A percentile compares a stretch with the other conserved stretches of the same genome.
Conservation (phyloP, 805 yeast genomes). For the Barnettozyma californica region DNA sequence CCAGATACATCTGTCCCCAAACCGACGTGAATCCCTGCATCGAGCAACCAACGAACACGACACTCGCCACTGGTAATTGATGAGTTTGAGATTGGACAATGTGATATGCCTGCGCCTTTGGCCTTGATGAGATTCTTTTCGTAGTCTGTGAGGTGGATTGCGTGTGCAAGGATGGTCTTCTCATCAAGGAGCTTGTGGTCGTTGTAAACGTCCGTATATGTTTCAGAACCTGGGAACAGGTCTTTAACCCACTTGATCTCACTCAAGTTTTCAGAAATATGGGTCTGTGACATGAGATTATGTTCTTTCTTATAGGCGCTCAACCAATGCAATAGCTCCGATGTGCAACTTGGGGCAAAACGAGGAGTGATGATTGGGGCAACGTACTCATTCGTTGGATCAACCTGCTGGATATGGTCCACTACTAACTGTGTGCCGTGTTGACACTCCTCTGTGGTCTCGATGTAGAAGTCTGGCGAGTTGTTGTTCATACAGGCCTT, state of each 20-base stretch:
- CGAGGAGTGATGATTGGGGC: conserved; percentile 86
- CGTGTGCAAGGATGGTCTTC: conserved; percentile 84
- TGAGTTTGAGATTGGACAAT: conserved; percentile 91
- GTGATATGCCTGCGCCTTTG: conserved; percentile 69
- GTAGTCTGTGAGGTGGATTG: conserved; percentile 62
- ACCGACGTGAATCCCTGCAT: conserved; percentile 66
- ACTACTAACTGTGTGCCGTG: conserved; percentile 51
- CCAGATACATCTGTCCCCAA: conserved; percentile 81
- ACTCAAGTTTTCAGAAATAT: conserved; percentile 71
- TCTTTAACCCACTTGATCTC: conserved; percentile 73
- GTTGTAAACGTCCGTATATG: conserved; percentile 77
- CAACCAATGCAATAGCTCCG: conserved; percentile 53
- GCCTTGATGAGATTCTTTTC: conserved; percentile 56
- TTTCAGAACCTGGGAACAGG: conserved; percentile 63
- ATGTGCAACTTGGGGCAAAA: conserved; percentile 85
- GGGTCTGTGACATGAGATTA: conserved; percentile 77
- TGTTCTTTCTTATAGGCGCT: conserved; percentile 49
- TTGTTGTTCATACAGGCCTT: conserved; percentile 91
- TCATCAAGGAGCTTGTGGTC: conserved; percentile 51
- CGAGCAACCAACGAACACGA: conserved; percentile 63
- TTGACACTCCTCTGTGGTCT: conserved; percentile 50
- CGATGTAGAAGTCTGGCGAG: conserved; percentile 67
- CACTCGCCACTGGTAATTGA: conserved; percentile 90
- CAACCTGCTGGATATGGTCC: conserved; percentile 46
- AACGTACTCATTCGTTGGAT: conserved; percentile 48